Base-by-base conservation (phyloP, 78 protist species). In the Dictyostelium firmibasis region DNA sequence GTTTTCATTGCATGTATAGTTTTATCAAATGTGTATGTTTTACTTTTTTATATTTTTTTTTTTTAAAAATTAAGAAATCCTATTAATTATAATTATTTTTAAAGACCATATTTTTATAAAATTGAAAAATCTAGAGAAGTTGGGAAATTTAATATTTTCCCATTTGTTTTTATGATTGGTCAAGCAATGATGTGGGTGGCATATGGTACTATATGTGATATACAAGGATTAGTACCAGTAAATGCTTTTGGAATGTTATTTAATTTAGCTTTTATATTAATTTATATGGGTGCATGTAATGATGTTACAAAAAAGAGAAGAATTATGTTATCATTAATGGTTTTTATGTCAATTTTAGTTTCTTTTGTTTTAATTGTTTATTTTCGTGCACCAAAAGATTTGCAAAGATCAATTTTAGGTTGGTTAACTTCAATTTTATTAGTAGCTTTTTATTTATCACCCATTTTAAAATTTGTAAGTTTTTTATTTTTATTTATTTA, bases 101-200 rank as follows among this genome's bases (percentile, higher is more conserved):
- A 38, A 8, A 38, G 83, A 35, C 83, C 83, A n/a, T 43, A 77
- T n/a, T 77, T 77, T 72, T 77, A 43, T 35, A 77, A n/a, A 43
- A 77, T 77, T 10, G 83, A 77, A 41, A 35, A n/a, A 11, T 31
- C 83, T 18, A 25, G 83, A 41, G 60, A 77, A 41, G 83, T 77
- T 11, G 83, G 83, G 0, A 18, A 77, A n/a, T 77, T 77, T 77
- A 77, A 77, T 77, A 77, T 77, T 7, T 77, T 31, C 41, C 83
- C 83, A 31, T 77, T 77, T 77, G 60, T 77, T n/a, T 18, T 25
- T 10, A 38, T 38, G 57, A 23, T 77, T 41, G 83, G 83, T 77
- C 83, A 77, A 77, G 60, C 50, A 11, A n/a, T 77, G 35, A 77
- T 77, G 83, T 77, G 83, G 83, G 83, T 77, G 2, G 83, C 60